Base-by-base conservation (phyloP, 768 basidiomycete species). In the Hygrophoropsis aurantiaca region DNA sequence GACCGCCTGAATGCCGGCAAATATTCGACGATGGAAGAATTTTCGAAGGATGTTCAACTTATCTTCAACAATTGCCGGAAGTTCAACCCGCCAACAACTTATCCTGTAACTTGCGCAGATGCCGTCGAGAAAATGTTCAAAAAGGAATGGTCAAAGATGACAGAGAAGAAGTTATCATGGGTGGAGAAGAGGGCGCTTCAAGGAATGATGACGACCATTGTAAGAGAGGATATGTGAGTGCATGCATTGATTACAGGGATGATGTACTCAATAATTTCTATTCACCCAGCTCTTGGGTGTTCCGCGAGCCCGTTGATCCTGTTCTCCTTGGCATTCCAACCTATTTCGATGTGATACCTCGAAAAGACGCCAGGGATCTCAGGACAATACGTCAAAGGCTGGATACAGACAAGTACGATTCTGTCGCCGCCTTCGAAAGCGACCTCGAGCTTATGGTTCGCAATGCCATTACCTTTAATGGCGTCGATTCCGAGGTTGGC, bases 401-500 rank as follows among this genome's bases (percentile, higher is more conserved):
- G 49, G 88, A 92, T 48, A 70, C 69, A 26, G 92, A 93, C 70
- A 87, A 85, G 65, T 94, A 94, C 63, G 83, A 86, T 25, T 78
- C 82, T 3, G 66, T 82, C 42, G 87, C 89, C 38, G 82, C 81
- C 2, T 84, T 95, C 58, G 87, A 90, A 60, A 86, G 83, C 2
- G 95, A 98, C 61, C 68, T 94, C 44, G 80, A 86, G 36, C 76
- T 94, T 35, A 95, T 98, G 93, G 67, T 91, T 49, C 70, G 80
- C 50, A 98, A 97, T 60, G 91, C 94, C 13, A 79, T 88, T 63
- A 80, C 77, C 44, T 98, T 97, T 77, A 98, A 98, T 55, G 88
- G 87, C 0, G 71, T 71, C 2, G 83, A 85, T 37, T 89, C 88
- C 3, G 86, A 90, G 47, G 87, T 91, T n/a, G 90, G 85, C 13